Evolutionary conservation across 805 yeast species (phyloP), one percentile per base, ranked within the genome.

Genomic region (Pichia insulana): DNA sequence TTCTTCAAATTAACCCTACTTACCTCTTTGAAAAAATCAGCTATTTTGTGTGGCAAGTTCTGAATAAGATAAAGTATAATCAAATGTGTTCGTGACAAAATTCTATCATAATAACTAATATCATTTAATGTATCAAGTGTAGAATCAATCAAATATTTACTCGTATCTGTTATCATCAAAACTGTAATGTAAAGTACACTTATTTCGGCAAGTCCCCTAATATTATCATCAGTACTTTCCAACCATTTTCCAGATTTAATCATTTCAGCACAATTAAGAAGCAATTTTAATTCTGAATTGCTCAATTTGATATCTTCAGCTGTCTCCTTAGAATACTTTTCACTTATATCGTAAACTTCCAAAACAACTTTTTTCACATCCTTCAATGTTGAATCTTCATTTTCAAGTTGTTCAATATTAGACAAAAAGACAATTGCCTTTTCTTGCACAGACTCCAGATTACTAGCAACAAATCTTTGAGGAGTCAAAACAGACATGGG

Each of bases 61-160:
- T 71, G 80, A 8, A 71, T 17, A 1, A 69, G 50, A 44, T 71
- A 71, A 1, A 70, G 27, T 7, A 41, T 16, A 2, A 55, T 38
- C 15, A 61, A 44, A 25, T 64, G 60, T 16, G 54, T 48, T 2
- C 54, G 54, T 4, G 70, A 64, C 11, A 63, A 50, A 0, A 67
- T 53, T 2, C 56, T 39, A 22, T 73, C 73, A 65, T 71, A 76
- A 51, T 74, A 76, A 27, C 58, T 57, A n/a, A 73, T 49, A 47
- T 70, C 73, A 33, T 66, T 67, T 18, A 59, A 45, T 12, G 73
- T 48, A 8, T 73, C 70, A 4, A 71, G 47, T 2, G 80, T 72
- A 13, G 60, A 57, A 7, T 53, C 51, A 31, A 75, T 52, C 22
- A 74, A 50, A 2, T 55, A 47, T 25, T 65, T 48, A 25, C 56